Conservation (phyloP, 2,329 filamentous ascomycete species). For the Clonostachys chloroleuca region DNA sequence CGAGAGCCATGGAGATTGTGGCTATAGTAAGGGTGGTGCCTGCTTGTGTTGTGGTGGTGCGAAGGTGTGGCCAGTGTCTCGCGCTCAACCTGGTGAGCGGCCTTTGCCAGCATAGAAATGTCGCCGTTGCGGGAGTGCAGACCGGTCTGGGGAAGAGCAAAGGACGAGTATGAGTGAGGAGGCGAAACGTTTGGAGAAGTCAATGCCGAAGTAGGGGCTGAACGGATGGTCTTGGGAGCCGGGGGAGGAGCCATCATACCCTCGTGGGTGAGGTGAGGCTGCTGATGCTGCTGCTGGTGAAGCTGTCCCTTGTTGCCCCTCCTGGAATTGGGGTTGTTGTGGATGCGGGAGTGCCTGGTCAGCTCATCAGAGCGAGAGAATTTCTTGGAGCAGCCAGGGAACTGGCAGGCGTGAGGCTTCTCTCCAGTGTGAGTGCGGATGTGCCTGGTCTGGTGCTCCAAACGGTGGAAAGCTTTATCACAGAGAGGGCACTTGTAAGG, state of each 20-base stretch:
- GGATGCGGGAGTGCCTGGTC: slow-evolving; percentile 94
- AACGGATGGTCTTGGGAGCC: slow-evolving; percentile 75
- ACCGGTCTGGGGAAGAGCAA: slow-evolving; percentile 42
- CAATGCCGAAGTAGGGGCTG: slow-evolving; percentile 80
- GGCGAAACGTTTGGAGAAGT: slow-evolving; percentile 95
- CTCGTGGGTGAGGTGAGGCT: slow-evolving; percentile 42
- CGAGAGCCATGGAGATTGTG: slow-evolving; percentile 44
- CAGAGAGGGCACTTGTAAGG: slow-evolving; percentile 98
- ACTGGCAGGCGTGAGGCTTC: slow-evolving; percentile 95
- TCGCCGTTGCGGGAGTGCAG: slow-evolving; percentile 43
- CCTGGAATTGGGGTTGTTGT: slow-evolving; percentile 97
- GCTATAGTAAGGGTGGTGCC: slow-evolving; percentile 51
- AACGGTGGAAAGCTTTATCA: slow-evolving; percentile 96
- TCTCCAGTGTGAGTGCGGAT: slow-evolving; percentile 97
- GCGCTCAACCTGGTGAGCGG: slow-evolving; percentile 58
- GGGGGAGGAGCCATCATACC: slow-evolving; percentile 76
- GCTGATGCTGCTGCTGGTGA: slow-evolving; percentile 24
- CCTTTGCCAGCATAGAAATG: slow-evolving; percentile 56
- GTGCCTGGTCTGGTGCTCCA: slow-evolving; percentile 88
- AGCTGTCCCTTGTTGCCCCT: slow-evolving; percentile 77
- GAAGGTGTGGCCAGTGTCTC: slow-evolving; percentile 39
- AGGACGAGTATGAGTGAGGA: slow-evolving; percentile 81
- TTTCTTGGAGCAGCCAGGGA: slow-evolving; percentile 92
- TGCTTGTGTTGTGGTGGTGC: slow-evolving; percentile 32
- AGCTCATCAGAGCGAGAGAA: slow-evolving; percentile 96